Conservation (phyloP, 768 basidiomycete species). For the Leccinum broughii region DNA sequence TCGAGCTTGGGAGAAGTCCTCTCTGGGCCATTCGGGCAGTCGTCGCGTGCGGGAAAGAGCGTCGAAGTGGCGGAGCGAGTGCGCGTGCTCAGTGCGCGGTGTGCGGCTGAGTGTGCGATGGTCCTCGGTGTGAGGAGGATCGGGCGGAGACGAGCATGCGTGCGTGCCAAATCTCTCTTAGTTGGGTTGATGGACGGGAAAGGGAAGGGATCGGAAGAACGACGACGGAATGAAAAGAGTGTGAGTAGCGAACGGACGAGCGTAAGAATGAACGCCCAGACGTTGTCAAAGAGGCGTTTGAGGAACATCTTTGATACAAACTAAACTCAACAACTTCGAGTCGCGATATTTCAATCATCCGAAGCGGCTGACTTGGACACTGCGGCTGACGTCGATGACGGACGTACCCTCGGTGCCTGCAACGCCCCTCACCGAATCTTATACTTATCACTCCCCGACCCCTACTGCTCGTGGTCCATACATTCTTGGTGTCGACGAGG, state of each 20-base stretch:
- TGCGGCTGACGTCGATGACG: neutral
- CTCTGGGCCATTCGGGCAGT: conserved; percentile 4
- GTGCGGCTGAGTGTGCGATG: conserved; percentile 1
- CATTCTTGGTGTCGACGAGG: conserved; percentile 98
- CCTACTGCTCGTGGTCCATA: conserved; percentile 77
- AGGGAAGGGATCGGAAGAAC: conserved; percentile 10
- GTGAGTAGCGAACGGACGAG: conserved; percentile 30
- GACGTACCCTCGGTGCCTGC: conserved; percentile 59
- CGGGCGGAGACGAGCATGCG: conserved; percentile 20
- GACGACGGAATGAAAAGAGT: conserved; percentile 19
- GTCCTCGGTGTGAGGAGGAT: conserved; percentile 21
- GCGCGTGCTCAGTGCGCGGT: conserved; percentile 8
- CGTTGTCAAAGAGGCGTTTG: conserved; percentile 11
- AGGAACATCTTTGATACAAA: conserved; percentile 13
- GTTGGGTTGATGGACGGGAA: conserved; percentile 9
- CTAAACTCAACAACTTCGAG: neutral
- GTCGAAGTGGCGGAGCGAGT: conserved; percentile 17
- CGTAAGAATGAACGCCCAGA: conserved; percentile 29
- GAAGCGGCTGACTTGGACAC: neutral
- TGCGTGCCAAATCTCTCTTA: conserved; percentile 11
- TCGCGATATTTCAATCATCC: conserved; percentile 7
- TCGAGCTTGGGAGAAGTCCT: conserved; percentile 23
- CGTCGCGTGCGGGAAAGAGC: conserved; percentile 1
- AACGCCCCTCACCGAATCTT: conserved; percentile 62
- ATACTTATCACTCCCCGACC: conserved; percentile 72